Evolutionary conservation across 1,284 basidiomycete species (phyloP).

Genomic region (Coniferiporia sulphurascens): DNA sequence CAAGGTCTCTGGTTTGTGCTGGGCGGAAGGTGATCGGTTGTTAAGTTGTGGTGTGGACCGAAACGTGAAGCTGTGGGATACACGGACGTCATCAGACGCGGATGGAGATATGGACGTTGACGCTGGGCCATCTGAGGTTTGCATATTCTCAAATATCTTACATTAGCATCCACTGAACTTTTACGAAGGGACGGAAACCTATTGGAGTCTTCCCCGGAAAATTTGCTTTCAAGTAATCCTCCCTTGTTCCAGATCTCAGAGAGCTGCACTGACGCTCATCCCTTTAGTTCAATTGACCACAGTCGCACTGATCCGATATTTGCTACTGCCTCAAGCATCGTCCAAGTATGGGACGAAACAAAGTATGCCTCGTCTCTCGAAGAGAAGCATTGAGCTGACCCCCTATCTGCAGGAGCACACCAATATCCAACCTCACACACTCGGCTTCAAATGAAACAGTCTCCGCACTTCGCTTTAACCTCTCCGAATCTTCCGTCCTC

Average conservation of each 20-base stretch:
- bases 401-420: conserved; percentile 50
- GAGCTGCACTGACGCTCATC: conserved; percentile 12
- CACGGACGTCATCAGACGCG: conserved; percentile 25
- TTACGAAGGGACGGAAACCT: conserved; percentile 45
- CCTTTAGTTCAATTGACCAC: conserved; percentile 83
- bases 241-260: background rate
- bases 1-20: conserved; percentile 86
- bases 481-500: conserved; percentile 88
- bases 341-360: conserved; percentile 98
- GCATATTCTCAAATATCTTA: background rate
- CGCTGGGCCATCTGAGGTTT: conserved; percentile 33
- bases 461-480: conserved; percentile 86
- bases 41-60: conserved; percentile 91
- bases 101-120: conserved; percentile 25
- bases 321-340: conserved; percentile 88
- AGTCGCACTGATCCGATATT: conserved; percentile 86
- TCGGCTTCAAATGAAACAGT: conserved; percentile 84
- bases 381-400: conserved; percentile 11
- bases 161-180: background rate
- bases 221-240: conserved; percentile 76
- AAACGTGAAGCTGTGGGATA: conserved; percentile 89
- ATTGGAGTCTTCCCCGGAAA: conserved; percentile 78
- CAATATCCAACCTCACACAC: conserved; percentile 79
- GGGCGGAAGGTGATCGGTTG: conserved; percentile 62
- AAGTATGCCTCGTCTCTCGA: conserved; percentile 45